Evolutionary conservation across 129 eudicot species (phyloP).

Genomic region (Apium graveolens): DNA sequence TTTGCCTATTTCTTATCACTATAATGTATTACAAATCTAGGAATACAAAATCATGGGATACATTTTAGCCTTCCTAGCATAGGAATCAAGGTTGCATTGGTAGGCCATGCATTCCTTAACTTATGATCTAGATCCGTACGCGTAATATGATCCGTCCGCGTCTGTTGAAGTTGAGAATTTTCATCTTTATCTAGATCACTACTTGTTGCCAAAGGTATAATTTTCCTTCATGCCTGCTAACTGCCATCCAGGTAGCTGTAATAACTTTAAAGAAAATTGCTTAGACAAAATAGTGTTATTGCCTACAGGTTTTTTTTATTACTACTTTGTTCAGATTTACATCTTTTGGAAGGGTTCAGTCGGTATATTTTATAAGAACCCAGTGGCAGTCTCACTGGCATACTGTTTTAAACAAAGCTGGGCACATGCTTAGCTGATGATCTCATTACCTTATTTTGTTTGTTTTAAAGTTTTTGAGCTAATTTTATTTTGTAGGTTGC

Average conservation of each 20-base stretch:
- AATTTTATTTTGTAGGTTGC: constrained; percentile 40
- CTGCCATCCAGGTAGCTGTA: background rate
- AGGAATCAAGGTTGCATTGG: background rate
- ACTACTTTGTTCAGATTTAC: background rate
- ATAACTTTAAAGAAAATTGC: background rate
- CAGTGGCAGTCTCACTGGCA: background rate
- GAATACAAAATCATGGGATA: background rate
- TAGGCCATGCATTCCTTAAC: background rate
- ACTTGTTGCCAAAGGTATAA: background rate
- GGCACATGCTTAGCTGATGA: background rate
- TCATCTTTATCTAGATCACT: background rate
- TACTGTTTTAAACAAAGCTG: background rate
- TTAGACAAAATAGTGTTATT: background rate
- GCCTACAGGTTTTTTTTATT: background rate
- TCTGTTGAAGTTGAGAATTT: too few relatives aligned
- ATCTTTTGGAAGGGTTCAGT: background rate
- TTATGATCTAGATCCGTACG: too few relatives aligned
- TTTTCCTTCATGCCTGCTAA: background rate
- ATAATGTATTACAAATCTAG: background rate
- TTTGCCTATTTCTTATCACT: background rate
- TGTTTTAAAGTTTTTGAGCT: background rate
- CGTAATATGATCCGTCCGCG: too few relatives aligned
- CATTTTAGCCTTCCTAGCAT: background rate
- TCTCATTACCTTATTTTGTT: background rate
- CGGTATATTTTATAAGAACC: background rate